Base-by-base conservation (phyloP, 192 early-diverging fungal genomes). In the Linnemannia hyalina region DNA sequence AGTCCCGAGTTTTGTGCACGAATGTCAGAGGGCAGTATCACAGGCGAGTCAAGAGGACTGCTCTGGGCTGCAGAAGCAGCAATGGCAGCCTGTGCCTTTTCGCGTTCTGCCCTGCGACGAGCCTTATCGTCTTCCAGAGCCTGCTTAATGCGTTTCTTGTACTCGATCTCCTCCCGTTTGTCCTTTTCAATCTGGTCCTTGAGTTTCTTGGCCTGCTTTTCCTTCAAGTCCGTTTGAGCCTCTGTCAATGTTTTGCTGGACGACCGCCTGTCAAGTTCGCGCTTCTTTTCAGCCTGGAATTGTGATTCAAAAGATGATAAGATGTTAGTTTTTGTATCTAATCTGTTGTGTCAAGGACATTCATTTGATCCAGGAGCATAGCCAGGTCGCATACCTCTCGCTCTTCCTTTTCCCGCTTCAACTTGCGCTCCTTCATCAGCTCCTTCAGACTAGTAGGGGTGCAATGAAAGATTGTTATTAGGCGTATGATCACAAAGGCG, bases 121-220 rank as follows among this genome's bases (percentile, higher is more conserved):
- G 79, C 84, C n/a, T 86, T 86, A 41, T 86, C 84, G 22, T 86
- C 79, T 23, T 86, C 84, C 1, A 86, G 52, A 3, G 69, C 78
- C 42, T 74, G 78, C 41, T 81, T 86, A 55, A 86, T 71, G 1
- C 68, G 40, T n/a, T 73, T 80, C 68, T 81, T 86, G 71, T 86
- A 86, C 44, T 86, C 84, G 6, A 80, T 76, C 38, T 80, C 84
- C 41, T 86, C 84, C 1, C 84, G 84, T n/a, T 86, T 86, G 4
- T 86, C 84, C 36, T 81, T 80, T 29, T 86, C 84, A 4, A 86
- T 81, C 44, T 86, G 75, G n/a, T 86, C 84, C 72, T 78, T 80
- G 29, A 81, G 36, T 41, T 86, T 86, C 42, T 86, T 86, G 52
- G 22, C 70, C 8, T 86, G 84, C 23, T 81, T 86, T 6, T 86